A percentile compares a stretch with the other conserved stretches of the same genome.
phyloP scores from a whole-genome alignment of 495 filamentous ascomycete genomes.

The Xylaria telfairii region DNA sequence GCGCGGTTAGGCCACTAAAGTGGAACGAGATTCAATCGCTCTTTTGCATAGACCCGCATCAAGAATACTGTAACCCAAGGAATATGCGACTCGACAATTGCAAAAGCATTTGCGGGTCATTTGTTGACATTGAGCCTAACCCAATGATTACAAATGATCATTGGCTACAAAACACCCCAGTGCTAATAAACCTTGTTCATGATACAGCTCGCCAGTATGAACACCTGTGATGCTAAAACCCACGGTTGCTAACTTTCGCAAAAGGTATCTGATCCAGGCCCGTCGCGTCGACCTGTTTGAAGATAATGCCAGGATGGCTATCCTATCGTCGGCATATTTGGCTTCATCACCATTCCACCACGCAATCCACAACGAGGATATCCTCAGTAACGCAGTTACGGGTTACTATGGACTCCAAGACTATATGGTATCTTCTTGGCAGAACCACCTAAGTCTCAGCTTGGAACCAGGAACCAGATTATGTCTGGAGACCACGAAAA shows the following conservation, averaged over 20 bases:
- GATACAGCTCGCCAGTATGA: background rate
- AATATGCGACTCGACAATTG: conserved; percentile 12
- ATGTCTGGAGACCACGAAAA: background rate
- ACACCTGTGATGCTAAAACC: background rate
- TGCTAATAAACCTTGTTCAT: background rate
- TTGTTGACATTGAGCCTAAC: conserved; percentile 10
- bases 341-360: background rate
- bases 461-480: background rate
- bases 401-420: conserved; percentile 3
- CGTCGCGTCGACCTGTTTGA: background rate
- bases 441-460: background rate
- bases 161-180: background rate
- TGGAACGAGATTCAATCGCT: conserved; percentile 24
- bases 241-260: background rate
- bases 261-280: background rate
- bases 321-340: background rate
- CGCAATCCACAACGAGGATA: background rate
- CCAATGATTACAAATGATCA: background rate
- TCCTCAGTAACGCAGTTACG: background rate
- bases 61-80: background rate
- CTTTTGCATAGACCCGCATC: conserved; percentile 21
- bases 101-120: conserved; percentile 22
- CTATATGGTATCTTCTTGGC: background rate
- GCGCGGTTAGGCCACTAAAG: conserved; percentile 15
- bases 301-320: background rate